A percentile compares a stretch with the other conserved stretches of the same genome.
Conservation (phyloP, 2,329 filamentous ascomycete species). For the Cercospora beticola region DNA sequence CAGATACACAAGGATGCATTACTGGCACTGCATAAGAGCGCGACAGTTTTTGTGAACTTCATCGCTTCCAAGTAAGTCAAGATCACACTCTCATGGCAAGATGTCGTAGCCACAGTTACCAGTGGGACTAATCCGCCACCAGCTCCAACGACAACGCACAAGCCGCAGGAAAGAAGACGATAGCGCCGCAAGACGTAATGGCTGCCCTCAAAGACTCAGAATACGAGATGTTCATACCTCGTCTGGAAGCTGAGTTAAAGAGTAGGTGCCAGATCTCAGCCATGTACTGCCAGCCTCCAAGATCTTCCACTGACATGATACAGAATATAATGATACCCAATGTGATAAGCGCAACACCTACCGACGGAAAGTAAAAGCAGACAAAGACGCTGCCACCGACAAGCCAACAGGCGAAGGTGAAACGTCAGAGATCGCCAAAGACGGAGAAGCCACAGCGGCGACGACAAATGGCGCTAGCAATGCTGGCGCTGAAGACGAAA, state of each 20-base stretch:
- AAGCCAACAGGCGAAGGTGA: conserved; percentile 18
- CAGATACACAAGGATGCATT: conserved; percentile 82
- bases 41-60: conserved; percentile 81
- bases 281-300: background rate
- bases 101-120: background rate
- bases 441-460: conserved; percentile 14
- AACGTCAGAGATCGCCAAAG: conserved; percentile 16
- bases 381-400: conserved; percentile 48
- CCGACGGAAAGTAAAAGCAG: conserved; percentile 66
- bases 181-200: conserved; percentile 73
- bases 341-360: conserved; percentile 73
- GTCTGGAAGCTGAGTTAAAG: conserved; percentile 72
- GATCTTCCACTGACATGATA: conserved; percentile 13
- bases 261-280: conserved; percentile 52
- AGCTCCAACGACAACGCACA: conserved; percentile 73
- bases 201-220: conserved; percentile 75
- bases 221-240: conserved; percentile 67
- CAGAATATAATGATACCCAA: conserved; percentile 72
- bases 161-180: conserved; percentile 71
- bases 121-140: conserved; percentile 11
- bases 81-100: background rate
- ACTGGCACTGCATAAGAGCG: conserved; percentile 74
- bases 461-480: conserved; percentile 18
- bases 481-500: conserved; percentile 41
- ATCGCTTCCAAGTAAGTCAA: conserved; percentile 67